phyloP scores from a whole-genome alignment of 75 land plant genomes.

The Pseudotsuga menziesii region DNA sequence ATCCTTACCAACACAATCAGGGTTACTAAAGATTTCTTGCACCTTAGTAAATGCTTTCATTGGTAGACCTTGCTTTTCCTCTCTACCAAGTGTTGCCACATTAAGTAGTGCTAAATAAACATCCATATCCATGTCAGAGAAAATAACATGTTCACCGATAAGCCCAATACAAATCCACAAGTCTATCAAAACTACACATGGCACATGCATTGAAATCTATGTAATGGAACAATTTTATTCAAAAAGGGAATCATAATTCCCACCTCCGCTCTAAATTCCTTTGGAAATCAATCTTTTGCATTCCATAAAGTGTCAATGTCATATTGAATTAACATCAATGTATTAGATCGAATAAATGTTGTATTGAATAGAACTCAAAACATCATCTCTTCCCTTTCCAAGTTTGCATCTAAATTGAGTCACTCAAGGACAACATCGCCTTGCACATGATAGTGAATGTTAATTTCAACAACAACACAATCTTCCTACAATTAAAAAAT shows the following conservation, averaged over 20 bases:
- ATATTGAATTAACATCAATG: constrained; percentile 52
- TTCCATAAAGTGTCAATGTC: constrained; percentile 76
- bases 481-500: constrained; percentile 36
- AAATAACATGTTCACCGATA: constrained; percentile 44
- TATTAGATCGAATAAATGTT: constrained; percentile 64
- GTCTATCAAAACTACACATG: constrained; percentile 7
- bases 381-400: constrained; percentile 64
- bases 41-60: constrained; percentile 92
- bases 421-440: constrained; percentile 84
- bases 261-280: constrained; percentile 72
- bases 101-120: constrained; percentile 35
- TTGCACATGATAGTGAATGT: constrained; percentile 48
- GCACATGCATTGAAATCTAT: background rate
- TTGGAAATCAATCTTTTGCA: constrained; percentile 68
- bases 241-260: background rate
- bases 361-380: constrained; percentile 85
- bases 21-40: constrained; percentile 77
- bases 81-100: constrained; percentile 33
- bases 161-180: background rate
- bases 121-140: constrained; percentile 64
- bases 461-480: constrained; percentile 14
- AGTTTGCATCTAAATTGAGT: constrained; percentile 45
- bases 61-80: constrained; percentile 62
- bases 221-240: background rate
- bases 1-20: constrained; percentile 46